These are phyloP conservation scores for Penicillium alfredii DNA, from an alignment of 495 filamentous ascomycete genomes.

Conservation along the genomic window DNA sequence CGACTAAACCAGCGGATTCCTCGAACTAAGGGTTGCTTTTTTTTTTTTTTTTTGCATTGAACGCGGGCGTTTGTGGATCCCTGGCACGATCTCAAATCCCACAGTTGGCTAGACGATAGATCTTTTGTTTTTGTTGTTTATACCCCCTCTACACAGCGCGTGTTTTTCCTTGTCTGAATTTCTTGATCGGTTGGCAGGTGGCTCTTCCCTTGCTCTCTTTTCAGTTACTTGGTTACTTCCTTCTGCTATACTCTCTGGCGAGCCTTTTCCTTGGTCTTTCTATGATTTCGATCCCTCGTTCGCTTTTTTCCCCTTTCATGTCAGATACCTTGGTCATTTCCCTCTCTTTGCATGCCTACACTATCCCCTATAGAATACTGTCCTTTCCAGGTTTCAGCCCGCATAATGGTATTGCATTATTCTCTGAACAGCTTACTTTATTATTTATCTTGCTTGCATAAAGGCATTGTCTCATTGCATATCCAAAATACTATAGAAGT, in stretches of 20 bases:
- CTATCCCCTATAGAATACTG: constrained; percentile 8
- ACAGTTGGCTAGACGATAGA: constrained; percentile 24
- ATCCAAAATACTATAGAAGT: too few species aligned
- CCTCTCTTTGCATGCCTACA: not conserved
- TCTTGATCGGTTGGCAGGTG: not conserved
- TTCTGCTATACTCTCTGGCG: constrained; percentile 1
- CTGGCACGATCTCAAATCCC: constrained; percentile 10
- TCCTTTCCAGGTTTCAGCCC: not conserved
- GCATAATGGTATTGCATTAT: constrained; percentile 3
- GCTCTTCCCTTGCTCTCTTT: constrained; percentile 4
- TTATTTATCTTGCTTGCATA: too few species aligned
- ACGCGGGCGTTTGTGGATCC: constrained; percentile 4
- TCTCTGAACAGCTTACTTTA: too few species aligned
- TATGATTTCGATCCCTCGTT: too few species aligned
- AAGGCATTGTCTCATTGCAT: not conserved
- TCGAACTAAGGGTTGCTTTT: constrained; percentile 6
- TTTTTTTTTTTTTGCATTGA: constrained; percentile 9
- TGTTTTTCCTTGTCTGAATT: constrained; percentile 15
- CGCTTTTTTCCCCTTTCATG: too few species aligned
- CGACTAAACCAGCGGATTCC: constrained; percentile 1
- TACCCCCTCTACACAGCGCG: constrained; percentile 28
- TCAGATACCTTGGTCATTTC: too few species aligned
- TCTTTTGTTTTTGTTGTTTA: constrained; percentile 23
- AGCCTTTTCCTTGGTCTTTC: too few species aligned
- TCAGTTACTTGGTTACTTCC: not conserved